Evolutionary conservation across 2,329 filamentous ascomycete species (phyloP).

Genomic region (Hypoxylon sp.): DNA sequence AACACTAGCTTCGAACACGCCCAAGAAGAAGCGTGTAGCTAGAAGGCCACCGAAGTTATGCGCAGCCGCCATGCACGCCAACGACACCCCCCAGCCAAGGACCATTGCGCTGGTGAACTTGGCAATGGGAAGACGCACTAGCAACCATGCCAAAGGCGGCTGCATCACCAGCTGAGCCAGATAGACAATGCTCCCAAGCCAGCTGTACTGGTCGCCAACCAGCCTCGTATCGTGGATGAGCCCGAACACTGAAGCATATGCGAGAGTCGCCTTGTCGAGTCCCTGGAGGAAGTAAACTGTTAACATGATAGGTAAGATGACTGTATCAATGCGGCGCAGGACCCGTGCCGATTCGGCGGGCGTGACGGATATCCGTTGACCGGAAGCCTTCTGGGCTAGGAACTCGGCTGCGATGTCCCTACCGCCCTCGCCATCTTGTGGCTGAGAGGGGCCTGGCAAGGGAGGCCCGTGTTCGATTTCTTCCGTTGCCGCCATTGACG

Average conservation of each 20-base stretch:
- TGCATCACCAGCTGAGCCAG: constrained; percentile 69
- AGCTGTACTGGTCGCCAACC: constrained; percentile 66
- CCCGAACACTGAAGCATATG: constrained; percentile 75
- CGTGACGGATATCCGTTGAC: constrained; percentile 30
- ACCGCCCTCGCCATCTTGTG: constrained; percentile 2
- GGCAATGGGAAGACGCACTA: constrained; percentile 73
- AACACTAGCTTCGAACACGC: constrained; percentile 67
- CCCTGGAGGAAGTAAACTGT: constrained; percentile 75
- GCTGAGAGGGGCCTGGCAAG: neutral
- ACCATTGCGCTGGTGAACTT: constrained; percentile 70
- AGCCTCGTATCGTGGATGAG: constrained; percentile 72
- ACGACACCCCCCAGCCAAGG: constrained; percentile 66
- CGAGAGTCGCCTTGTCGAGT: constrained; percentile 73
- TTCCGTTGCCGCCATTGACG: neutral
- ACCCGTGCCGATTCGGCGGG: constrained; percentile 38
- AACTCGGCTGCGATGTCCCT: constrained; percentile 34
- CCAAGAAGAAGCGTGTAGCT: constrained; percentile 69
- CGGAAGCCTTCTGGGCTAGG: constrained; percentile 27
- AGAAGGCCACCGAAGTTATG: constrained; percentile 65
- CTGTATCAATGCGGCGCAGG: constrained; percentile 56
- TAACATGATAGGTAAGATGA: constrained; percentile 64
- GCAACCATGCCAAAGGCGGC: constrained; percentile 65
- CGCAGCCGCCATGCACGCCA: constrained; percentile 68
- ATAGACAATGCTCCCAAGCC: constrained; percentile 62
- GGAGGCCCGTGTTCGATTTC: constrained; percentile 25